phyloP scores from a whole-genome alignment of 2,329 filamentous ascomycete genomes.

The Botrytis tulipae region DNA sequence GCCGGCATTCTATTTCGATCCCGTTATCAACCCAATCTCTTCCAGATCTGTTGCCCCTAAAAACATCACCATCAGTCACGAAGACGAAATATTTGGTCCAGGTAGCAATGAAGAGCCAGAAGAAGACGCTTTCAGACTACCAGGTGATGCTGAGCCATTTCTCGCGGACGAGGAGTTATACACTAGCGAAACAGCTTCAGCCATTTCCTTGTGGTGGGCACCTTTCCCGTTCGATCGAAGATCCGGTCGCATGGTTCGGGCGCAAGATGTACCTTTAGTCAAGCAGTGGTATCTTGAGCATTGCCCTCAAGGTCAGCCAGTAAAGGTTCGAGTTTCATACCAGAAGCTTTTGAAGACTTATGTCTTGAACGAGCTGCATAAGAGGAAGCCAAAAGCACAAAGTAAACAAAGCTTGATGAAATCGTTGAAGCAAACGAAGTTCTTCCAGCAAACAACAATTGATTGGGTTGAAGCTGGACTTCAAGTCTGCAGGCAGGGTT shows the following conservation, averaged over 20 bases:
- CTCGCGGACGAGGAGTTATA: conserved; percentile 85
- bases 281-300: conserved; percentile 99
- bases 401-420: conserved; percentile 90
- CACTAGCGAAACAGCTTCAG: conserved; percentile 83
- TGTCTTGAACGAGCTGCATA: conserved; percentile 94
- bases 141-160: conserved; percentile 79
- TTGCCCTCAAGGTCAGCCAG: conserved; percentile 83
- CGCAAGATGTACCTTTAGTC: conserved; percentile 92
- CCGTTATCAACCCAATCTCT: conserved; percentile 96
- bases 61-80: conserved; percentile 87
- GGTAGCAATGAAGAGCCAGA: conserved; percentile 68
- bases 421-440: conserved; percentile 93
- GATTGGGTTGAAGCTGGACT: conserved; percentile 99
- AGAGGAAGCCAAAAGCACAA: conserved; percentile 90
- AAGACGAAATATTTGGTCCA: conserved; percentile 86
- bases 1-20: conserved; percentile 96
- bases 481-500: conserved; percentile 96
- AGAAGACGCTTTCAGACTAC: conserved; percentile 83
- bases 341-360: conserved; percentile 96
- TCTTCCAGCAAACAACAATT: conserved; percentile 98
- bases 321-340: conserved; percentile 97
- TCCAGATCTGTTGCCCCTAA: conserved; percentile 91
- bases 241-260: conserved; percentile 92
- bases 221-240: conserved; percentile 93
- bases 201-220: conserved; percentile 96